Percentiles rank a stretch among this genome's conserved stretches.
phyloP scores from a whole-genome alignment of 2,329 filamentous ascomycete genomes.

The Sclerotinia borealis region DNA sequence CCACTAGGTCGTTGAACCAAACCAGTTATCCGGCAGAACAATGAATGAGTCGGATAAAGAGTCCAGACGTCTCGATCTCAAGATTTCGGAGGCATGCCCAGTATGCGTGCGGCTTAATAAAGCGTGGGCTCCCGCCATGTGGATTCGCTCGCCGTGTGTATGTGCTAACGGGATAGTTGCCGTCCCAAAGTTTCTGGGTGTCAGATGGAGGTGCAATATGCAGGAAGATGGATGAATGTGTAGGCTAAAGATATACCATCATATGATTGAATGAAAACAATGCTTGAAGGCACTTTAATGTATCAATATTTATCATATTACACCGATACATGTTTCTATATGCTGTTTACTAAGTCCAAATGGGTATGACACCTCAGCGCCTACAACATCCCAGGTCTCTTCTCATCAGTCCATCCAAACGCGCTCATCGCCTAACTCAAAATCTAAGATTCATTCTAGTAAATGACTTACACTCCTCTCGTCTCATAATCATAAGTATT shows the following conservation, averaged over 20 bases:
- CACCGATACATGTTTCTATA: not conserved
- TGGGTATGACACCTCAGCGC: not conserved
- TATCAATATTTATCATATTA: not conserved
- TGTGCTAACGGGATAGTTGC: not conserved
- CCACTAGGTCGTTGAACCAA: slow-evolving; percentile 29
- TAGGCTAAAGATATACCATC: not conserved
- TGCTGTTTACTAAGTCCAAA: not conserved
- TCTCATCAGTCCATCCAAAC: not conserved
- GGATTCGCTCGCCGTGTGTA: not conserved
- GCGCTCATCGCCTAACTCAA: not conserved
- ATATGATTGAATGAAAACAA: not conserved
- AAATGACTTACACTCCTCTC: not conserved
- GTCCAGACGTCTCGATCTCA: not conserved
- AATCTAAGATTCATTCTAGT: not conserved
- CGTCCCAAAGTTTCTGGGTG: not conserved
- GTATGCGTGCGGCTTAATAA: not conserved
- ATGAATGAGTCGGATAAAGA: not conserved
- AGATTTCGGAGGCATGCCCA: not conserved
- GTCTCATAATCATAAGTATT: not conserved
- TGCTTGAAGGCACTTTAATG: not conserved
- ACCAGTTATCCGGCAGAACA: not conserved
- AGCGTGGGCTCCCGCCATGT: not conserved
- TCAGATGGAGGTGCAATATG: not conserved
- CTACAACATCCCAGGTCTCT: not conserved
- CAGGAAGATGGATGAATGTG: not conserved